Evolutionary conservation across 495 filamentous ascomycete species (phyloP).

Genomic region (Sabuloglossum arenarium): DNA sequence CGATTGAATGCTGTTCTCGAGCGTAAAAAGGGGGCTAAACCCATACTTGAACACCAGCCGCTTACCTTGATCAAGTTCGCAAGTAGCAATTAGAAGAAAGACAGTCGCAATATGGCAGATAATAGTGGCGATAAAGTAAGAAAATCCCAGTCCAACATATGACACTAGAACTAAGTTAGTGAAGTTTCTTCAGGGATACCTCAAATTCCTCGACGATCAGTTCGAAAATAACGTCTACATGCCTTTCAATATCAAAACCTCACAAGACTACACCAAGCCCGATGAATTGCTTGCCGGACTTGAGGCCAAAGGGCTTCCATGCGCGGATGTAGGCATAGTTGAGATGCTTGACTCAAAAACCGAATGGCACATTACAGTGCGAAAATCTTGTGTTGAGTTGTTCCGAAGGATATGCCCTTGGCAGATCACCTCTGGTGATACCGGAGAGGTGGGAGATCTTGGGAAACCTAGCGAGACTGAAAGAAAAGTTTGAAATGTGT

Average conservation of each 20-base stretch:
- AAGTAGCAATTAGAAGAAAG: not conserved
- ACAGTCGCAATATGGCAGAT: not conserved
- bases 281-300: not conserved
- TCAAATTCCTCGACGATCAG: not conserved
- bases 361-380: not conserved
- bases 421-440: not conserved
- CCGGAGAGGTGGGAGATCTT: not conserved
- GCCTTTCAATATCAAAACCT: not conserved
- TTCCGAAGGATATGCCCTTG: not conserved
- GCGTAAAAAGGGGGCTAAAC: not conserved
- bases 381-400: not conserved
- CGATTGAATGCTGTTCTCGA: not conserved
- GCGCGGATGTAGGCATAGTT: not conserved
- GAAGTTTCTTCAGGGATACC: not conserved
- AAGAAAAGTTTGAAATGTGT: not conserved
- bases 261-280: not conserved
- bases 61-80: not conserved
- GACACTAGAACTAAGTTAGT: not conserved
- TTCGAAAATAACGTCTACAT: not conserved
- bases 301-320: not conserved
- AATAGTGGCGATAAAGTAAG: not conserved
- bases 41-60: not conserved
- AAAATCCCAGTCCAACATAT: not conserved
- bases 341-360: not conserved
- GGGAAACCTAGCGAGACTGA: not conserved